A percentile compares a stretch with the other conserved stretches of the same genome.
These are phyloP conservation scores for Ceratonia siliqua DNA, from an alignment of 306 rosid genomes.

Conservation along the genomic window DNA sequence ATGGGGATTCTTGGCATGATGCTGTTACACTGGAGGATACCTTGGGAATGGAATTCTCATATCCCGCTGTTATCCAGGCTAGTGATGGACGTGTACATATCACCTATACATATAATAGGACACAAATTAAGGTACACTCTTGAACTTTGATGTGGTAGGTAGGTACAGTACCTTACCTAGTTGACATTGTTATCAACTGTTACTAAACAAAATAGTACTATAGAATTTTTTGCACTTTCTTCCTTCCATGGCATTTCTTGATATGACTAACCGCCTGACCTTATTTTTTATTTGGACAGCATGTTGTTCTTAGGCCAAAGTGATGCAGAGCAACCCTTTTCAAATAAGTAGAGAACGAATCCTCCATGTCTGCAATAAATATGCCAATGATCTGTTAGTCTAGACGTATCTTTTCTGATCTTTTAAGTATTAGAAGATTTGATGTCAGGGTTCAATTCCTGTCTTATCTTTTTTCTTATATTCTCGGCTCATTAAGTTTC, in stretches of 20 bases:
- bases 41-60: conserved; percentile 79
- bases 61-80: conserved; percentile 92
- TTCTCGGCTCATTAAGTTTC: too few species aligned
- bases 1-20: conserved; percentile 85
- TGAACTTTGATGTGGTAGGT: conserved; percentile 17
- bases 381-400: too few species aligned
- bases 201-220: too few species aligned
- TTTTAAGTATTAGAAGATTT: too few species aligned
- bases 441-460: too few species aligned
- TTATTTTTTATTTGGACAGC: conserved; percentile 58
- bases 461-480: too few species aligned
- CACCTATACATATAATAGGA: conserved; percentile 83
- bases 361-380: not conserved
- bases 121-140: conserved; percentile 76
- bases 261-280: conserved; percentile 30
- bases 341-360: conserved; percentile 1
- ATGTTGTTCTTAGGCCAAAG: conserved; percentile 63
- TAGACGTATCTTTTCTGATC: too few species aligned
- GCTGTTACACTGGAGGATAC: conserved; percentile 73
- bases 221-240: not conserved
- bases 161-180: too few species aligned
- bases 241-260: conserved; percentile 12
- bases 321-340: conserved; percentile 38
- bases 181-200: not conserved
- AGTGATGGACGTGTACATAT: conserved; percentile 78